These are phyloP conservation scores for Exophiala spinifera DNA, from an alignment of 2,329 filamentous ascomycete genomes.

Conservation along the genomic window DNA sequence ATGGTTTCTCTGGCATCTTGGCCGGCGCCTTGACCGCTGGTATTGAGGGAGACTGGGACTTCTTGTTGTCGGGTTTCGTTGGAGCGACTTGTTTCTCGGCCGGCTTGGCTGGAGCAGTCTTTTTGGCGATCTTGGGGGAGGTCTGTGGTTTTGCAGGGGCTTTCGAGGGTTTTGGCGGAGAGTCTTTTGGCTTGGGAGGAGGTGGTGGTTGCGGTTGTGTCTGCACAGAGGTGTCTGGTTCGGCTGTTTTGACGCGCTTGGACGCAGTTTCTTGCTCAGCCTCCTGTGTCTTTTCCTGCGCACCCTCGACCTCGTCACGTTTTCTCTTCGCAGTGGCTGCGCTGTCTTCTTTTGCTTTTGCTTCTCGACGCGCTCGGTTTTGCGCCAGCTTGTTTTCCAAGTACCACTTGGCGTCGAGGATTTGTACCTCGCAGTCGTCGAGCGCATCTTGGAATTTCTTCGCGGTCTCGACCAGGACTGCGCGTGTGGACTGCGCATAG, in stretches of 20 bases:
- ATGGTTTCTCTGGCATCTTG: conserved; percentile 15
- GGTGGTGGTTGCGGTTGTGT: conserved; percentile 5
- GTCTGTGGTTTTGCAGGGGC: background rate
- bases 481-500: conserved; percentile 26
- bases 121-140: conserved; percentile 1
- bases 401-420: conserved; percentile 31
- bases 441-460: conserved; percentile 31
- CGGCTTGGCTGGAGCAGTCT: conserved; percentile 10
- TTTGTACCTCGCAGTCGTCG: conserved; percentile 30
- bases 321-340: conserved; percentile 26
- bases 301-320: conserved; percentile 21
- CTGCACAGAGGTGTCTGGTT: conserved; percentile 14
- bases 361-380: conserved; percentile 25
- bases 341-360: conserved; percentile 25
- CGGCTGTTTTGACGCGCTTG: conserved; percentile 25
- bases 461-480: conserved; percentile 26
- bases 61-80: conserved; percentile 12
- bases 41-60: conserved; percentile 4
- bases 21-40: conserved; percentile 10
- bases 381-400: conserved; percentile 27
- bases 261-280: conserved; percentile 19
- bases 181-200: conserved; percentile 3
- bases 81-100: conserved; percentile 14
- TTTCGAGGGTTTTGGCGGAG: background rate
- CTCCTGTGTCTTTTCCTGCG: conserved; percentile 9